phyloP scores from a whole-genome alignment of 2,329 filamentous ascomycete species.

The Cylindrodendrum hubeiense region DNA sequence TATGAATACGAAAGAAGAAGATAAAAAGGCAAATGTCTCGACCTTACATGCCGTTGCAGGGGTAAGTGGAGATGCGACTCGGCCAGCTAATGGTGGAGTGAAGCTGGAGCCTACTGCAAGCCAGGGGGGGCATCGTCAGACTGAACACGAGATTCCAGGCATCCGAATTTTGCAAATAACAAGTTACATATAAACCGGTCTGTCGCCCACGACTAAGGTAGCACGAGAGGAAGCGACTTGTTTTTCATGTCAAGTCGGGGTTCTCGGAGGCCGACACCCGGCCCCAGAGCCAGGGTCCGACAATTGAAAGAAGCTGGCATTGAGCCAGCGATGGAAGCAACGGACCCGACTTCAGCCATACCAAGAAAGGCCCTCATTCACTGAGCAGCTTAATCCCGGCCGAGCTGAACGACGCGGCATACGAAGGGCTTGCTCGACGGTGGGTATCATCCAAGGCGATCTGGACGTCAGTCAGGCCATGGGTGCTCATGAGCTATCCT shows the following conservation, averaged over 20 bases:
- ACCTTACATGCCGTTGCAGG: background rate
- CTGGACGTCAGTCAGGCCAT: background rate
- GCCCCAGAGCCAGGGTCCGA: slow-evolving; percentile 1
- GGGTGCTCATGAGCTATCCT: background rate
- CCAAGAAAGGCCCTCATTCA: background rate
- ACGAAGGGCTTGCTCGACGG: background rate
- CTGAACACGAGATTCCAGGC: slow-evolving; percentile 9
- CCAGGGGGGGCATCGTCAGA: background rate
- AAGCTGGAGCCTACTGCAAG: slow-evolving; percentile 1
- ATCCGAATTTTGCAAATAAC: background rate
- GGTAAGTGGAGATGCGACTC: slow-evolving; percentile 1
- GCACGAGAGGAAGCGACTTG: background rate
- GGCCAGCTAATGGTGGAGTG: background rate
- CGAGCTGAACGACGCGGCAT: background rate
- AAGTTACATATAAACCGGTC: background rate
- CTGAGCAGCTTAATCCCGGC: background rate
- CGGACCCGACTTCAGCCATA: background rate
- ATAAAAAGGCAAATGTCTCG: background rate
- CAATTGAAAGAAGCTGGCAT: background rate
- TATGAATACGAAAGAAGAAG: slow-evolving; percentile 1
- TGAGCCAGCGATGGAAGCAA: background rate
- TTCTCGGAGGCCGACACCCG: slow-evolving; percentile 19
- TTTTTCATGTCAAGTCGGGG: slow-evolving; percentile 20
- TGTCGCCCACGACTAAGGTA: background rate
- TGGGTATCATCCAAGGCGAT: background rate